Conservation (phyloP, 768 basidiomycete genomes). For the Tylopilus sp. region DNA sequence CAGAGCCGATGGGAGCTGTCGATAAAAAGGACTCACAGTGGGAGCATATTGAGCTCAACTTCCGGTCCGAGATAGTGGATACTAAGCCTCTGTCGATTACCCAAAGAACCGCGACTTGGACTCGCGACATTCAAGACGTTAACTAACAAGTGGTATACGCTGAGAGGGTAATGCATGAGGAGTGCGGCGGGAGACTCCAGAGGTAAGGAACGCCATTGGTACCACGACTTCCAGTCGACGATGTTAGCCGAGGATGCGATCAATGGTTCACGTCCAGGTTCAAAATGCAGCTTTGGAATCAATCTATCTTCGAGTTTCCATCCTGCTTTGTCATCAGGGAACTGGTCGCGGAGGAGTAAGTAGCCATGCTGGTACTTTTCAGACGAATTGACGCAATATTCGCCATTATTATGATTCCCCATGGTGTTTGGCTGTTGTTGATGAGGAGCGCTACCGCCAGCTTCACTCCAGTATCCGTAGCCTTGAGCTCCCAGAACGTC, state of each 20-base stretch:
- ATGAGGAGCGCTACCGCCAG: slow-evolving; percentile 34
- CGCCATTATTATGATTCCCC: slow-evolving; percentile 1
- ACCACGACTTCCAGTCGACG: slow-evolving; percentile 42
- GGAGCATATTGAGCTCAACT: slow-evolving; percentile 39
- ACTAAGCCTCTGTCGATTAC: slow-evolving; percentile 26
- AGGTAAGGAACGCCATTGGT: slow-evolving; percentile 43
- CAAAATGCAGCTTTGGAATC: slow-evolving; percentile 34
- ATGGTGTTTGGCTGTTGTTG: slow-evolving; percentile 17
- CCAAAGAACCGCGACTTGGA: slow-evolving; percentile 18
- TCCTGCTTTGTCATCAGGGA: slow-evolving; percentile 31
- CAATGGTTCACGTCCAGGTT: slow-evolving; percentile 23
- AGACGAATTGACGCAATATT: slow-evolving; percentile 6
- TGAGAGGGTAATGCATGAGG: slow-evolving; percentile 43
- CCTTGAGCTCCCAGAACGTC: slow-evolving; percentile 37
- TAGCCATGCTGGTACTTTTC: slow-evolving; percentile 33
- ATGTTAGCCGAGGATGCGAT: slow-evolving; percentile 29
- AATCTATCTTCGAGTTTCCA: slow-evolving; percentile 37
- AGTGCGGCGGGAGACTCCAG: slow-evolving; percentile 41
- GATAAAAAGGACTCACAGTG: slow-evolving; percentile 31
- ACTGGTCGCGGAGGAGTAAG: slow-evolving; percentile 29
- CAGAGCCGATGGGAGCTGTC: background rate
- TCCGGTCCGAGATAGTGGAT: slow-evolving; percentile 40
- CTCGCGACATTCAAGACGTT: slow-evolving; percentile 32
- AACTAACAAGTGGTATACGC: slow-evolving; percentile 37
- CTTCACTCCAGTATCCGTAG: slow-evolving; percentile 41